Evolutionary conservation across 2,329 filamentous ascomycete genomes (phyloP), one percentile per base, ranked within the genome.

Genomic region (Arthrobotrys conoides): DNA sequence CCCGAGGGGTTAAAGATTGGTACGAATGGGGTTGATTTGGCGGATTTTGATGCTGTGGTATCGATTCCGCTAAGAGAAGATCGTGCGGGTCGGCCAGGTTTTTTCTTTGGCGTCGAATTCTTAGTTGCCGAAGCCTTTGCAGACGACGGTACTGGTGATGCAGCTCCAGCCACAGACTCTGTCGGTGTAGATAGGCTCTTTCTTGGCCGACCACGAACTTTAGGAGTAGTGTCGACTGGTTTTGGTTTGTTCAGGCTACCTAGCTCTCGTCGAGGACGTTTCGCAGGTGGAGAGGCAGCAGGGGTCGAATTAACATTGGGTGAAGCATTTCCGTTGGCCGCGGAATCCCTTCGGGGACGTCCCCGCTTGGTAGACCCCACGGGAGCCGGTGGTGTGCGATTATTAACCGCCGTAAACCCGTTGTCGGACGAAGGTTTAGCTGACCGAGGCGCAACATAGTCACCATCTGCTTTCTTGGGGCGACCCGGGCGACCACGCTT

Each of bases 401-500:
- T 38, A 22, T 66, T 71, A 14, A 71, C 55, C 4, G 73, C 66
- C 10, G 72, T 76, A 38, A 75, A 75, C 16, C 59, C 61, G 16
- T 66, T 67, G 6, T 22, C 33, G 33, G 49, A 9, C 18, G 20
- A 24, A 4, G 61, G 20, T n/a, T 61, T 61, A 14, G 53, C 16
- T 27, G 61, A 46, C 18, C 30, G 48, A n/a, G 67, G 67, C 2
- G 68, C 67, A 46, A 61, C 30, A 49, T 73, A 67, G 16, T 65
- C 38, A 5, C n/a, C 36, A 44, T 66, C 72, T 6, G 41, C 51
- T 20, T 76, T 71, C 63, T 77, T 77, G 3, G 73, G 67, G 24
- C 72, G 72, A 4, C 66, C 66, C 5, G 72, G 65, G 22, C 73
- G 73, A 22, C 73, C 73, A 22, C 61, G 38, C 38, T 71, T 77